A percentile compares a stretch with the other conserved stretches of the same genome.
Conservation (phyloP, 345 rosid genomes). For the Gossypium ekmanianum region DNA sequence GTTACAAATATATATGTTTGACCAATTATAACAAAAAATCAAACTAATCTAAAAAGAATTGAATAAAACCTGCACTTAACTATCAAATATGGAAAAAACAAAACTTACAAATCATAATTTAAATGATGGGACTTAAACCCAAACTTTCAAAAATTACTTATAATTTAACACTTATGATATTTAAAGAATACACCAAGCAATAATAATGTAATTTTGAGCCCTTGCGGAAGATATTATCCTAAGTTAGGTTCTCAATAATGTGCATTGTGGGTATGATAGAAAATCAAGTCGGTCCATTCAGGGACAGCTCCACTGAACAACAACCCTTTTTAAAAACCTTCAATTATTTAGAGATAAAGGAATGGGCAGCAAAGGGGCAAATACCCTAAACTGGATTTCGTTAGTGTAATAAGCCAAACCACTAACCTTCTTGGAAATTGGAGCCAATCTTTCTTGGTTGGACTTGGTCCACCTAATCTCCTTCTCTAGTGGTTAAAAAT, state of each 20-base stretch:
- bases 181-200: too few species aligned
- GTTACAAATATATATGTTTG: too few species aligned
- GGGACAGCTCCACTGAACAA: background rate
- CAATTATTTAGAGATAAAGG: background rate
- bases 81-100: accelerated
- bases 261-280: background rate
- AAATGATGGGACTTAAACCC: too few species aligned
- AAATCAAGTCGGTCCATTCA: background rate
- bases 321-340: background rate
- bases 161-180: too few species aligned
- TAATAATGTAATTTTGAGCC: too few species aligned
- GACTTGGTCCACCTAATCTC: background rate
- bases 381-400: background rate
- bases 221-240: too few species aligned
- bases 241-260: background rate
- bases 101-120: too few species aligned
- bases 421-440: background rate
- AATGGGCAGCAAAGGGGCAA: background rate
- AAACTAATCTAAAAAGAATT: too few species aligned
- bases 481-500: background rate
- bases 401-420: background rate
- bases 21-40: too few species aligned
- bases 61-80: too few species aligned
- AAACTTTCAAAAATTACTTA: too few species aligned
- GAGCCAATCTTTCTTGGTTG: background rate